A percentile compares a stretch with the other conserved stretches of the same genome.
Conservation (phyloP, 805 yeast species). For the Zygoascus ofunaensis region DNA sequence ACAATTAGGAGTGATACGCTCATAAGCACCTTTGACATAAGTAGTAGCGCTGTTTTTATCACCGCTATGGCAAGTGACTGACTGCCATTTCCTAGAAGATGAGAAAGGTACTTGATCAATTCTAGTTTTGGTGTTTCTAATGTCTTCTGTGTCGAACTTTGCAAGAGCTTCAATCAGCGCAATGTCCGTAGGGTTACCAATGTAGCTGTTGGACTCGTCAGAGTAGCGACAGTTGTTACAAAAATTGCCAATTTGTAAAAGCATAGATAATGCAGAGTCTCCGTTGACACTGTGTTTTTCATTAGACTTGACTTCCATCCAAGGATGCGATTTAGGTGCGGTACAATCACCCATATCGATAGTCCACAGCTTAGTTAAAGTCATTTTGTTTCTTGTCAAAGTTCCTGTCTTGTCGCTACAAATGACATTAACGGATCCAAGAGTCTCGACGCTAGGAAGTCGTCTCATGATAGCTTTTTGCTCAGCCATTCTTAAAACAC, state of each 20-base stretch:
- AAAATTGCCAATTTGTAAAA: slow-evolving; percentile 24
- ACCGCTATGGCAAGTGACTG: slow-evolving; percentile 59
- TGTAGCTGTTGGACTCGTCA: slow-evolving; percentile 53
- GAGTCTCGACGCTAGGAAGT: slow-evolving; percentile 88
- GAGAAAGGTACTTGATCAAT: slow-evolving; percentile 74
- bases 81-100: slow-evolving; percentile 82
- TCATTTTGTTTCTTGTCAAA: slow-evolving; percentile 83
- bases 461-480: slow-evolving; percentile 90
- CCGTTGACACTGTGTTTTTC: slow-evolving; percentile 5
- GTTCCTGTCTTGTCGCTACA: slow-evolving; percentile 92
- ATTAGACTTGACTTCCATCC: background rate
- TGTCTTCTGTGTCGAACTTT: slow-evolving; percentile 64
- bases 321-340: slow-evolving; percentile 4
- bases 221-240: slow-evolving; percentile 30
- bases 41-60: slow-evolving; percentile 44
- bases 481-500: slow-evolving; percentile 93
- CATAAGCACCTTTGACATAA: slow-evolving; percentile 86
- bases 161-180: slow-evolving; percentile 72
- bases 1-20: slow-evolving; percentile 55
- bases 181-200: slow-evolving; percentile 93
- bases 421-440: slow-evolving; percentile 89
- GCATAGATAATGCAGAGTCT: slow-evolving; percentile 12
- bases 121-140: slow-evolving; percentile 49
- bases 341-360: slow-evolving; percentile 35
- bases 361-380: slow-evolving; percentile 77